A percentile compares a stretch with the other conserved stretches of the same genome.
Evolutionary conservation across 768 basidiomycete species (phyloP).

Genomic region (Tricholomella constricta): DNA sequence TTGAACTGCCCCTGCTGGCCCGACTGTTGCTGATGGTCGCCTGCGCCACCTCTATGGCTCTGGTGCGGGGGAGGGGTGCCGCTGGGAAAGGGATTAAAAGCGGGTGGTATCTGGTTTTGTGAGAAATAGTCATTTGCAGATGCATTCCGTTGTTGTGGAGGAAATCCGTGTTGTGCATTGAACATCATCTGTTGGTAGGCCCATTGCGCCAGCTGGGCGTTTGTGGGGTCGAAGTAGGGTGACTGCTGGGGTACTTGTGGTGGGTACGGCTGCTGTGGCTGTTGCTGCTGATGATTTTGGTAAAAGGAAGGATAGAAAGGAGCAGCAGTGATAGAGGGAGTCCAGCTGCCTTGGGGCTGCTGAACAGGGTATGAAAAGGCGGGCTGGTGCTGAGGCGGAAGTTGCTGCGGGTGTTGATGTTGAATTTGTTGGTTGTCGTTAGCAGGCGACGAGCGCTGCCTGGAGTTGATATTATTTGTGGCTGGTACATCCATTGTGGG

Average conservation of each 20-base stretch:
- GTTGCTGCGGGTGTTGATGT: conserved; percentile 34
- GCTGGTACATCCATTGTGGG: conserved; percentile 59
- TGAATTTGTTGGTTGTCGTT: conserved; percentile 45
- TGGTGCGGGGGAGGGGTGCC: conserved; percentile 69
- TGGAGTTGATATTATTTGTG: conserved; percentile 41
- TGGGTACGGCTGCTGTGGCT: conserved; percentile 52
- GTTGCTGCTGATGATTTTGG: conserved; percentile 68
- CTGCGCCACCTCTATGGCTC: conserved; percentile 42
- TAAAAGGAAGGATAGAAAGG: conserved; percentile 82
- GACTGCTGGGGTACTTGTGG: conserved; percentile 47
- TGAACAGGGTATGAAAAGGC: conserved; percentile 71
- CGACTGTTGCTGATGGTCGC: conserved; percentile 43
- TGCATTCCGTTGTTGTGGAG: conserved; percentile 44
- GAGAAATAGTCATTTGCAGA: conserved; percentile 54
- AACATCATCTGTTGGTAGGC: conserved; percentile 93
- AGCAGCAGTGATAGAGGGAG: conserved; percentile 61
- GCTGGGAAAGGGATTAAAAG: conserved; percentile 68
- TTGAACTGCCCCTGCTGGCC: conserved; percentile 42
- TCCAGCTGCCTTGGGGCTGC: conserved; percentile 71
- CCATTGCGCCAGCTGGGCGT: conserved; percentile 83
- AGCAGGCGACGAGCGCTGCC: conserved; percentile 63
- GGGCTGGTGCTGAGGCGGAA: conserved; percentile 36
- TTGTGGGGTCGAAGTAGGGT: conserved; percentile 74
- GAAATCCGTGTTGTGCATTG: conserved; percentile 60
- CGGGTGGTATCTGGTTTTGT: conserved; percentile 48